Evolutionary conservation across 805 yeast species (phyloP).

Genomic region (Ogataea kodamae): DNA sequence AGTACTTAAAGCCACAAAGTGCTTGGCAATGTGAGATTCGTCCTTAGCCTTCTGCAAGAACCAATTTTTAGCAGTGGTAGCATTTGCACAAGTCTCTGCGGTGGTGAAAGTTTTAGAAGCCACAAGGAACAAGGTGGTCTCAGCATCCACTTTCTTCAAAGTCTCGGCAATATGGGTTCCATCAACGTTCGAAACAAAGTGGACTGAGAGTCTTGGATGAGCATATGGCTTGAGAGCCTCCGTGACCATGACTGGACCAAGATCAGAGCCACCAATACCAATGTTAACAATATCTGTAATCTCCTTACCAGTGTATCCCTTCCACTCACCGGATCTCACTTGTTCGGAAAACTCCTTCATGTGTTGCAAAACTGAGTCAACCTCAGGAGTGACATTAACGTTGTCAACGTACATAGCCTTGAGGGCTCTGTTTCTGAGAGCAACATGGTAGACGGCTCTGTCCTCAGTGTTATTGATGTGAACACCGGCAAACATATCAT

Average conservation of each 20-base stretch:
- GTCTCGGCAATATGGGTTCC: conserved; percentile 97
- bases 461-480: conserved; percentile 95
- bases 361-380: conserved; percentile 86
- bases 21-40: conserved; percentile 80
- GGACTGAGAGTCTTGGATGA: conserved; percentile 68
- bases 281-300: conserved; percentile 95
- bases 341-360: conserved; percentile 92
- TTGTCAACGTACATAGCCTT: conserved; percentile 89
- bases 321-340: conserved; percentile 93
- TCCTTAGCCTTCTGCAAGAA: conserved; percentile 64
- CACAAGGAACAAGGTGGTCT: conserved; percentile 86
- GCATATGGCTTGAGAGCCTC: conserved; percentile 93
- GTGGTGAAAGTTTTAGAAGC: conserved; percentile 99
- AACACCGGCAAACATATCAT: conserved; percentile 87
- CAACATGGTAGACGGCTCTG: conserved; percentile 96
- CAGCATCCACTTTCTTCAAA: conserved; percentile 72
- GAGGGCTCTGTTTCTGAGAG: conserved; percentile 88
- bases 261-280: conserved; percentile 98
- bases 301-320: conserved; percentile 91
- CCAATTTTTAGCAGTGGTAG: conserved; percentile 94
- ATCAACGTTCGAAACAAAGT: conserved; percentile 97
- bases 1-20: conserved; percentile 95
- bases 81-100: conserved; percentile 96
- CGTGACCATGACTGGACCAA: conserved; percentile 99
- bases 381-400: conserved; percentile 84